Conservation (phyloP, 2,329 filamentous ascomycete genomes). For the Trichoderma asperellum region DNA sequence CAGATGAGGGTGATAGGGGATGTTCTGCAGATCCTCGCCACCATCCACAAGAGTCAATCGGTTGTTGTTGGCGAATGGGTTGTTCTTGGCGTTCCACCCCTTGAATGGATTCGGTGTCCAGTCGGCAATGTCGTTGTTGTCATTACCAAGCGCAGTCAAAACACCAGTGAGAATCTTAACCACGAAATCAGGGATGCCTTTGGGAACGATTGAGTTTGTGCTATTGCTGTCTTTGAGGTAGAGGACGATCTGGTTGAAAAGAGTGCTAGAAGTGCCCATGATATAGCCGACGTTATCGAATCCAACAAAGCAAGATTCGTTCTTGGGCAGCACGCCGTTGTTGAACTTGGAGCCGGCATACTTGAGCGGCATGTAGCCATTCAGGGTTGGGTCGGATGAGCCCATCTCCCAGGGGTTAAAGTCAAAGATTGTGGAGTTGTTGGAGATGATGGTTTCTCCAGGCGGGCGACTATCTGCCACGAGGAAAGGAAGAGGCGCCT, state of each 20-base stretch:
- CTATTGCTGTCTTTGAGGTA: conserved; percentile 60
- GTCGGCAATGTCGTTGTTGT: conserved; percentile 75
- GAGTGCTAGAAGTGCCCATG: conserved; percentile 78
- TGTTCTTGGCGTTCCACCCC: conserved; percentile 54
- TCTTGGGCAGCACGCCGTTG: conserved; percentile 51
- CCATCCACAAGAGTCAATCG: conserved; percentile 77
- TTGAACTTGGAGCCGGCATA: conserved; percentile 64
- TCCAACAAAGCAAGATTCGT: conserved; percentile 57
- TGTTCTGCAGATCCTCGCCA: conserved; percentile 77
- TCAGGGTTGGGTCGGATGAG: conserved; percentile 62
- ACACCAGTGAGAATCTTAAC: conserved; percentile 54
- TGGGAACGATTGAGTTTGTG: conserved; percentile 48
- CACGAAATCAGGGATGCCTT: conserved; percentile 50
- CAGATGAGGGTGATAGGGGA: conserved; percentile 71
- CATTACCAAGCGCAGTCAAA: conserved; percentile 58
- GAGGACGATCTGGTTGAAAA: conserved; percentile 76
- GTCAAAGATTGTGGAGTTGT: conserved; percentile 67
- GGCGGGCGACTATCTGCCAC: conserved; percentile 54
- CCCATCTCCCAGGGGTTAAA: conserved; percentile 70
- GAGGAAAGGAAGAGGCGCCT: conserved; percentile 54
- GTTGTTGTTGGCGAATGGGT: conserved; percentile 48
- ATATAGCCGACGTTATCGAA: conserved; percentile 81
- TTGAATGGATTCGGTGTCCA: conserved; percentile 64
- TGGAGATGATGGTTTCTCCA: conserved; percentile 47
- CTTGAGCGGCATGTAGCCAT: conserved; percentile 61